A percentile compares a stretch with the other conserved stretches of the same genome.
These are phyloP conservation scores for Umbelopsis isabellina DNA, from an alignment of 192 early-diverging fungal genomes.

Conservation along the genomic window DNA sequence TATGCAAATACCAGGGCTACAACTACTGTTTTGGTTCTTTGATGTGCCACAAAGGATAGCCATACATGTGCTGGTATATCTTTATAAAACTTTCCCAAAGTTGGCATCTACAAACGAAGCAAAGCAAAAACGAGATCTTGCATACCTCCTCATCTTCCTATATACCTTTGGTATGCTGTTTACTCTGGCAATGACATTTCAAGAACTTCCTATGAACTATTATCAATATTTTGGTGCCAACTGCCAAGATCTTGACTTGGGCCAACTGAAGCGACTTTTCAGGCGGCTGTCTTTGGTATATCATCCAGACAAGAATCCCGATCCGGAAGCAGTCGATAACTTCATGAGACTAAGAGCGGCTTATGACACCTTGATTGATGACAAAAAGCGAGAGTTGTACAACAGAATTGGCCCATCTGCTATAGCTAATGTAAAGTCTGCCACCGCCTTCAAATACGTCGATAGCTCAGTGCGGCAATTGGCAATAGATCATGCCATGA, in stretches of 20 bases:
- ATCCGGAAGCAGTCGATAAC: conserved; percentile 54
- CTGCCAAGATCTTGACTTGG: conserved; percentile 11
- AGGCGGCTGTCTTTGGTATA: conserved; percentile 52
- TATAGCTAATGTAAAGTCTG: neutral
- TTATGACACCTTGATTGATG: conserved; percentile 1
- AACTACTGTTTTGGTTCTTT: neutral
- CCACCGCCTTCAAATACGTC: neutral
- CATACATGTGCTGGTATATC: neutral
- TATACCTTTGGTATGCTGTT: neutral
- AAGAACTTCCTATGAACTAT: neutral
- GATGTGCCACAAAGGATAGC: conserved; percentile 8
- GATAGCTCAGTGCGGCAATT: neutral
- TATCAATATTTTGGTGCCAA: conserved; percentile 5
- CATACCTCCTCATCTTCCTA: neutral
- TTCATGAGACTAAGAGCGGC: neutral
- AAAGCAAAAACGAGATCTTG: neutral
- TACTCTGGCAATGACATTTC: neutral
- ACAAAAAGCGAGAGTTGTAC: neutral
- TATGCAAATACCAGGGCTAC: conserved; percentile 1
- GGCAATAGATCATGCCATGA: conserved; percentile 2
- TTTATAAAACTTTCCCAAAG: neutral
- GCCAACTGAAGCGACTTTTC: conserved; percentile 8
- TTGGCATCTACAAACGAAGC: neutral
- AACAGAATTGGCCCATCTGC: neutral
- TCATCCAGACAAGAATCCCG: conserved; percentile 61